These are phyloP conservation scores for Ascochyta viciae-villosae DNA, from an alignment of 2,329 filamentous ascomycete genomes.

Conservation along the genomic window DNA sequence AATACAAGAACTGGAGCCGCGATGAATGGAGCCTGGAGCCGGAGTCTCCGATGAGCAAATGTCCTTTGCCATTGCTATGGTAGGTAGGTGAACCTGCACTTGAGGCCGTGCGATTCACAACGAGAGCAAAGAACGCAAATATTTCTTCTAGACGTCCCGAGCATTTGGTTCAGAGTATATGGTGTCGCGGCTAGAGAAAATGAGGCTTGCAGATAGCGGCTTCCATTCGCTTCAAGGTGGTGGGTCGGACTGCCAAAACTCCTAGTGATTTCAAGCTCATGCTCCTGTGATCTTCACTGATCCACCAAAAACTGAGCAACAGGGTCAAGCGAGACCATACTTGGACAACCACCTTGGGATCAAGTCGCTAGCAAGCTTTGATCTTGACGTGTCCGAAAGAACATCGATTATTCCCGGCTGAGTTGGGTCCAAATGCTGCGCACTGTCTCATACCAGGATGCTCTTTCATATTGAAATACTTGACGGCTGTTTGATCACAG, in stretches of 20 bases:
- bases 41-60: constrained; percentile 3
- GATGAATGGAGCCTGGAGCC: background rate
- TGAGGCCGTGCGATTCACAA: background rate
- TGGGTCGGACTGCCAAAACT: constrained; percentile 13
- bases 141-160: constrained; percentile 6
- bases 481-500: constrained; percentile 2
- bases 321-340: constrained; percentile 5
- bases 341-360: background rate
- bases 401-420: background rate
- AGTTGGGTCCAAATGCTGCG: background rate
- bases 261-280: constrained; percentile 8
- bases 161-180: constrained; percentile 4
- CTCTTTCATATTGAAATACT: constrained; percentile 2
- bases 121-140: background rate
- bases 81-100: background rate
- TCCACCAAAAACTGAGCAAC: background rate
- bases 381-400: background rate
- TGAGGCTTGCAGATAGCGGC: constrained; percentile 6
- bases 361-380: background rate
- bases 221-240: constrained; percentile 8
- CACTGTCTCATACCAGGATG: background rate
- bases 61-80: background rate
- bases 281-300: constrained; percentile 7
- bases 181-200: constrained; percentile 5
- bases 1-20: background rate